Conservation (phyloP, 441 rosid genomes). For the Hura crepitans region DNA sequence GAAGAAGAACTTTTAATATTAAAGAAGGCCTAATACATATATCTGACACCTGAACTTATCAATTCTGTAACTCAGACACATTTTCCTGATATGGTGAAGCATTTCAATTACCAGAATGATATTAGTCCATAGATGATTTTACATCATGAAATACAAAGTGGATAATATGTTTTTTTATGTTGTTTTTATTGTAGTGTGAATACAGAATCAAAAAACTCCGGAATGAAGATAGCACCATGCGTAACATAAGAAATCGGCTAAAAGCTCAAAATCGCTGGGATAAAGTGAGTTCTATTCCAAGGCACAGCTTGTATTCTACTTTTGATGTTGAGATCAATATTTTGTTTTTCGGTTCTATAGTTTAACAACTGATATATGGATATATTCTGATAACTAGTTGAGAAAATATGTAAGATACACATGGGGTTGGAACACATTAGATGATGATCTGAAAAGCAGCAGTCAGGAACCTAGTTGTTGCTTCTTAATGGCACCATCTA, state of each 20-base stretch:
- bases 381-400: conserved; percentile 45
- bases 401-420: conserved; percentile 88
- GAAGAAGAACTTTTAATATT: not conserved
- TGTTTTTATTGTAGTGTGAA: conserved; percentile 56
- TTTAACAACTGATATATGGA: conserved; percentile 15
- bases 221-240: conserved; percentile 69
- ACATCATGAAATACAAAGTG: too few relatives aligned
- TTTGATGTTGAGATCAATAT: conserved; percentile 11
- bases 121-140: too few relatives aligned
- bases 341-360: not conserved
- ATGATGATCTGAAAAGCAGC: conserved; percentile 31
- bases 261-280: conserved; percentile 84
- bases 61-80: too few relatives aligned
- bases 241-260: conserved; percentile 55
- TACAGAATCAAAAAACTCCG: conserved; percentile 79
- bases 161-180: not conserved
- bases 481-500: conserved; percentile 35
- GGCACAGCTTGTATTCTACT: conserved; percentile 4
- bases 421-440: conserved; percentile 59
- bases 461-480: conserved; percentile 33
- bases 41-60: too few relatives aligned
- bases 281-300: conserved; percentile 50
- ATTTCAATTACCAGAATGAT: too few relatives aligned
- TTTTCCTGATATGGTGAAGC: too few relatives aligned
- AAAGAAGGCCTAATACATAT: too few relatives aligned